phyloP scores from a whole-genome alignment of 352 stramenopile genomes.

The Phytopythium boreale region DNA sequence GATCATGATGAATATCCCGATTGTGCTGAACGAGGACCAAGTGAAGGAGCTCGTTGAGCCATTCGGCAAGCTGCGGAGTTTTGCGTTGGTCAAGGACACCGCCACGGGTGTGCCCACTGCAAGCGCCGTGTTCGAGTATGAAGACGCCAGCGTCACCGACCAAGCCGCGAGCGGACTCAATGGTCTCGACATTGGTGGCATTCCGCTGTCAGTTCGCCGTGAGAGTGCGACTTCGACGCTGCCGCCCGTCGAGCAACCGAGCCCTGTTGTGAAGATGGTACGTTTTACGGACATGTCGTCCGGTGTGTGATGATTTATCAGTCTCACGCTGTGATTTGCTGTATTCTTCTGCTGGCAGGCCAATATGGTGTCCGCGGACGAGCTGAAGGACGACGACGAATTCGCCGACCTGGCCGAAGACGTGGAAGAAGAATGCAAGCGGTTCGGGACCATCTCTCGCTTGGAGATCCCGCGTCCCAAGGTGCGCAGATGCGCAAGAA shows the following conservation, averaged over 20 bases:
- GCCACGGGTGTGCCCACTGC: constrained; percentile 47
- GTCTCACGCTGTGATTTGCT: not conserved
- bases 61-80: constrained; percentile 73
- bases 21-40: constrained; percentile 71
- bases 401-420: constrained; percentile 88
- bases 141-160: constrained; percentile 49
- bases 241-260: constrained; percentile 30
- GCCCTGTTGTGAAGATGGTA: constrained; percentile 76
- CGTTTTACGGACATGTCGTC: constrained; percentile 4
- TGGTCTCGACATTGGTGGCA: constrained; percentile 74
- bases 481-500: constrained; percentile 26
- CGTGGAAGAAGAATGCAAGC: constrained; percentile 88
- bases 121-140: constrained; percentile 81
- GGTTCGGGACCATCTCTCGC: constrained; percentile 64
- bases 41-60: constrained; percentile 82
- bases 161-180: constrained; percentile 71
- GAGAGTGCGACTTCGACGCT: constrained; percentile 20
- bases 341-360: constrained; percentile 26
- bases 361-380: constrained; percentile 85
- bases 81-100: constrained; percentile 60
- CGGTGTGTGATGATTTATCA: not conserved
- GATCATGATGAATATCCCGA: constrained; percentile 82
- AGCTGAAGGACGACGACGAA: constrained; percentile 83
- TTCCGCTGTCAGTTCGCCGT: constrained; percentile 58
- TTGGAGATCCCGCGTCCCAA: constrained; percentile 82